Base-by-base conservation (phyloP, 1,139 yeast genomes). In the Nakaseomyces uthaithaninus region DNA sequence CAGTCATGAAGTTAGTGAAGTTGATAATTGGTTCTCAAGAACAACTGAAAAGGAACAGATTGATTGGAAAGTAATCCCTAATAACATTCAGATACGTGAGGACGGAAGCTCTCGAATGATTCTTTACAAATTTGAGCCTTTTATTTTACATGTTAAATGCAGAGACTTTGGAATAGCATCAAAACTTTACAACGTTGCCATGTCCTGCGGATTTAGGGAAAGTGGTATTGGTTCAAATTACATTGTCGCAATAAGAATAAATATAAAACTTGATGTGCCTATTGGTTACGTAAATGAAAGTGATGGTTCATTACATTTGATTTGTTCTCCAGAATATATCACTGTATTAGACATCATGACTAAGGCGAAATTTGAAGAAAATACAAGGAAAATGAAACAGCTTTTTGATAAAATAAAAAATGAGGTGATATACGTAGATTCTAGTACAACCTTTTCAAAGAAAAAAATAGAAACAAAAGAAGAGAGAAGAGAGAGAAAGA, bases 161-260 rank as follows among this genome's bases (percentile, higher is more conserved):
- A 69, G 91, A 36, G 71, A 77, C 49, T 62, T 68, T 23, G 64
- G 60, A 7, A 63, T 71, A 3, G 94, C 95, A 0, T 67, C 71
- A n/a, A 63, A 64, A 24, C 60, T 86, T 12, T 83, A 78, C 50
- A 73, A 78, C 25, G 64, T 74, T 0, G 94, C 94, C 0, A 80
- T 85, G 87, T 71, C 72, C 8, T 79, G 91, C 60, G 95, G 95
- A 6, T 86, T 81, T 54, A 67, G 95, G 53, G 95, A 85, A 59
- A 72, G 85, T 27, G 95, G 95, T 1, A 83, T 85, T 39, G 93
- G 94, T 3, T 71, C 79, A 31, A 83, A 83, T 52, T 73, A 77
- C 51, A 67, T 80, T n/a, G 94, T 84, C 3, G 94, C 85, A 0
- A 77, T 84, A 17, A 66, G 94, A 48, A 80, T 76, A 4, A 57